Base-by-base conservation (phyloP, 2,329 filamentous ascomycete species). In the Claviceps digitariae region DNA sequence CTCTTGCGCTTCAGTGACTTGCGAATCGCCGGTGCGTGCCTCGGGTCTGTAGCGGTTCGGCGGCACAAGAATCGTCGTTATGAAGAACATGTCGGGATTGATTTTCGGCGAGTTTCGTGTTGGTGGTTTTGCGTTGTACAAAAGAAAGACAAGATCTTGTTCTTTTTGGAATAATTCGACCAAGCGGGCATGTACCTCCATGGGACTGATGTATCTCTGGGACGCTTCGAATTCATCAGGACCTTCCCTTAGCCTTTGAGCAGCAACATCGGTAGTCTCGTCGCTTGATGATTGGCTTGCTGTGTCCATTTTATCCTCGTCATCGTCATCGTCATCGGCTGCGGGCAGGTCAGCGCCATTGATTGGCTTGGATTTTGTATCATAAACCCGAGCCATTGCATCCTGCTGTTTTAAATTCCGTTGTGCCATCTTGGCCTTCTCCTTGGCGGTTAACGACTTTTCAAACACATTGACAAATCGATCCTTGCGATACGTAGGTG, bases 391-490 rank as follows among this genome's bases (percentile, higher is more conserved):
- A 13, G 86, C 68, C 61, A 94, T 74, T 3, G 87, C 84, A 64
- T 93, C 87, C 51, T 78, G 76, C 38, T 81, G 74, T 60, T 82
- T 84, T 64, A 90, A 79, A 50, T 74, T 76, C 48, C 73, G 74
- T 56, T 86, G 81, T 3, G 82, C 77, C 86, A 95, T 95, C 57
- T 84, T 82, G 44, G 82, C 78, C 65, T 83, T 82, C 38, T 93
- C 83, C 67, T 94, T 95, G 48, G 77, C 69, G 48, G 77, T 79
- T 54, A 96, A 72, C 2, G 86, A 75, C 64, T 87, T 93, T 65
- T 91, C 84, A 68, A 97, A 98, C 52, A 98, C 90, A 69, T 97
- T 98, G 64, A 90, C 86, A 62, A 83, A 93, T 45, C 86, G 79
- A 63, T 98, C 91, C 67, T 95, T 96, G 61, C 91, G 83, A 69